Evolutionary conservation across 2,329 filamentous ascomycete genomes (phyloP).

Genomic region (Epichloe sp.): DNA sequence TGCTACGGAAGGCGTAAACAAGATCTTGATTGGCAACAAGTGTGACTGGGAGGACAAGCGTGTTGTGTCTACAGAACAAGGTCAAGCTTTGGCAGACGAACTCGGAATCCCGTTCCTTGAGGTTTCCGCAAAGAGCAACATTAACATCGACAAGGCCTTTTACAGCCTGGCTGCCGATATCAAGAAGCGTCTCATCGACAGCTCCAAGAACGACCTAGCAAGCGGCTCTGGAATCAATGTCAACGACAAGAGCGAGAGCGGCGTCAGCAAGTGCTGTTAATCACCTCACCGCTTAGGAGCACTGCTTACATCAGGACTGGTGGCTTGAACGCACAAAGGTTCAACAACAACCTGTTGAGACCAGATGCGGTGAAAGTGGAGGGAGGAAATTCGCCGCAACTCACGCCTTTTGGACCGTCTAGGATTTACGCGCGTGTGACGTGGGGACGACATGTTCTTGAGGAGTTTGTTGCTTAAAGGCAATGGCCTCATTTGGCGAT

Average conservation of each 20-base stretch:
- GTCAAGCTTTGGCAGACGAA: conserved; percentile 87
- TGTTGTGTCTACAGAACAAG: conserved; percentile 82
- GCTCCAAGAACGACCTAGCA: conserved; percentile 60
- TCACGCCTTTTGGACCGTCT: background rate
- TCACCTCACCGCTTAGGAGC: background rate
- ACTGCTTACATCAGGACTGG: background rate
- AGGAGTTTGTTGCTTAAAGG: background rate
- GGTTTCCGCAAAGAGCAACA: conserved; percentile 97
- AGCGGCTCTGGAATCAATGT: conserved; percentile 53
- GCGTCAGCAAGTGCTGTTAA: conserved; percentile 49
- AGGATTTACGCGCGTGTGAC: background rate
- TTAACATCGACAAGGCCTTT: conserved; percentile 99
- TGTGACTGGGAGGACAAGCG: conserved; percentile 99
- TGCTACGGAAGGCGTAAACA: conserved; percentile 97
- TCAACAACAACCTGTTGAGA: background rate
- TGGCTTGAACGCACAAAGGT: background rate
- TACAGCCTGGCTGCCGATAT: conserved; percentile 91
- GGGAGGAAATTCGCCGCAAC: background rate
- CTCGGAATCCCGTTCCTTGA: conserved; percentile 97
- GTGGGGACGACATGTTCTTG: background rate
- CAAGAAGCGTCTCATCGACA: conserved; percentile 96
- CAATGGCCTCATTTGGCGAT: conserved; percentile 2
- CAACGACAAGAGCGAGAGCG: conserved; percentile 43
- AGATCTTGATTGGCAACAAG: conserved; percentile 99
- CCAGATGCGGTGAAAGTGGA: background rate